phyloP scores from a whole-genome alignment of 768 basidiomycete species.

The Scleroderma bovista region DNA sequence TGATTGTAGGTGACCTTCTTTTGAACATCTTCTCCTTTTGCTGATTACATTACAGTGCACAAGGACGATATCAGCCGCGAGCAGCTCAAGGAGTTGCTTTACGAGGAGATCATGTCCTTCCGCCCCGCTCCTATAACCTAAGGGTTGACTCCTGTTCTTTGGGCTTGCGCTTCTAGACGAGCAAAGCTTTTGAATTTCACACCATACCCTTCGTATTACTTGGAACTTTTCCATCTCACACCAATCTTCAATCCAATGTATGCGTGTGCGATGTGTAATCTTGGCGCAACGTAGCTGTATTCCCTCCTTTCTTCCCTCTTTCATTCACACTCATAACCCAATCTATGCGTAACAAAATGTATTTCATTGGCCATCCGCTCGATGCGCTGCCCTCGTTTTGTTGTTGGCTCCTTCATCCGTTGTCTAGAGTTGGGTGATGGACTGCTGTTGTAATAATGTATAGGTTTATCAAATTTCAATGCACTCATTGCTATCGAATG shows the following conservation, averaged over 20 bases:
- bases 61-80: slow-evolving; percentile 96
- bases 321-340: background rate
- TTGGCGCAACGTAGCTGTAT: background rate
- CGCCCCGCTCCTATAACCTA: slow-evolving; percentile 52
- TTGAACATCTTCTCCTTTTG: background rate
- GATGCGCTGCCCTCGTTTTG: background rate
- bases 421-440: background rate
- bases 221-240: background rate
- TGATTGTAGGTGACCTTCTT: slow-evolving; percentile 56
- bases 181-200: background rate
- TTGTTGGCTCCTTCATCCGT: background rate
- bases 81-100: slow-evolving; percentile 90
- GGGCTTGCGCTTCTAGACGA: background rate
- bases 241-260: background rate
- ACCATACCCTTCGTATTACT: background rate
- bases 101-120: slow-evolving; percentile 94
- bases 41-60: slow-evolving; percentile 52
- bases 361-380: background rate
- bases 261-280: background rate
- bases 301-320: background rate
- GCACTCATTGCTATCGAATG: background rate
- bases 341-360: background rate
- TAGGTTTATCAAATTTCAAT: background rate
- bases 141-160: background rate
- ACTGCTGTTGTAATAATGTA: background rate